phyloP scores from a whole-genome alignment of 257 asterid species.

The Buddleja alternifolia region DNA sequence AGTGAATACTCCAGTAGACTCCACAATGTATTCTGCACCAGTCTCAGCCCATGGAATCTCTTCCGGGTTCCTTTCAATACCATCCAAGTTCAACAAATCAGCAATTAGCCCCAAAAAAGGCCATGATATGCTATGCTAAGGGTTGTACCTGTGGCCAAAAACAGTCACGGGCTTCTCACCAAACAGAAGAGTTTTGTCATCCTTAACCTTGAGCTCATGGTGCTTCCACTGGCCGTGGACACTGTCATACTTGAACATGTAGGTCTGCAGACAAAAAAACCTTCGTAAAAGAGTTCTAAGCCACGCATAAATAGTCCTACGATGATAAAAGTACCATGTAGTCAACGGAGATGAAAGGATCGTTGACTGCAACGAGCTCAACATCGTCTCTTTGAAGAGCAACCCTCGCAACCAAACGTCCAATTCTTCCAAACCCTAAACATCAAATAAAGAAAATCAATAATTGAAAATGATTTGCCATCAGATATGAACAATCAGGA shows the following conservation, averaged over 20 bases:
- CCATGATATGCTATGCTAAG: neutral
- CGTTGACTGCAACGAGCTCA: slow-evolving; percentile 89
- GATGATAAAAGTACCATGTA: slow-evolving; percentile 58
- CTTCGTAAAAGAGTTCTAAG: neutral
- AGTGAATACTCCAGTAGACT: slow-evolving; percentile 59
- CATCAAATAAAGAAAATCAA: neutral
- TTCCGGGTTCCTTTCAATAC: slow-evolving; percentile 43
- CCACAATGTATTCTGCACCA: slow-evolving; percentile 55
- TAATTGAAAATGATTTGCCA: neutral
- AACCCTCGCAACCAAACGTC: slow-evolving; percentile 88
- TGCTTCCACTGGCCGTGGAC: slow-evolving; percentile 71
- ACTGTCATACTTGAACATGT: slow-evolving; percentile 67
- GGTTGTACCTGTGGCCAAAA: slow-evolving; percentile 46
- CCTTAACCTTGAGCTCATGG: slow-evolving; percentile 57
- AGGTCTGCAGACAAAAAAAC: slow-evolving; percentile 42
- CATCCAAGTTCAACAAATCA: neutral
- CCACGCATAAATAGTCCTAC: neutral
- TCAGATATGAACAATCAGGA: neutral
- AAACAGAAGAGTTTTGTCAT: slow-evolving; percentile 62
- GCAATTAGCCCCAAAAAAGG: neutral
- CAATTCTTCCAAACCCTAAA: slow-evolving; percentile 74
- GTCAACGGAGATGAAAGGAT: slow-evolving; percentile 78
- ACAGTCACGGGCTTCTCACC: slow-evolving; percentile 56
- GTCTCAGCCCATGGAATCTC: slow-evolving; percentile 55
- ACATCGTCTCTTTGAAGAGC: slow-evolving; percentile 76